Evolutionary conservation across 2,329 filamentous ascomycete genomes (phyloP).

Genomic region (Arthrocladium fulminans): DNA sequence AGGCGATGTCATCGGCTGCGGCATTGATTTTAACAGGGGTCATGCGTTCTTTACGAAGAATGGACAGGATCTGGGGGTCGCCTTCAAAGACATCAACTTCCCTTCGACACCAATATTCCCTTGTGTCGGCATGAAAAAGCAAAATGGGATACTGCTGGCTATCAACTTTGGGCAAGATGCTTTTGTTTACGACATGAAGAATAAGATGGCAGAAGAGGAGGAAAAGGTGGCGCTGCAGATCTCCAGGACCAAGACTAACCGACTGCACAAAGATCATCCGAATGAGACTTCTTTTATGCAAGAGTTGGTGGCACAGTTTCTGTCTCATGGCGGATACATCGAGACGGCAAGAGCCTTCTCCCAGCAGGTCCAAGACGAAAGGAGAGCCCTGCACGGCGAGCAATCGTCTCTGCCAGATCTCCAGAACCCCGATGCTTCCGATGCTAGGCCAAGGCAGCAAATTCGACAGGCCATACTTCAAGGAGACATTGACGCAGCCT

Average conservation of each 20-base stretch:
- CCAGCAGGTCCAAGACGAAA: constrained; percentile 67
- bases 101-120: constrained; percentile 34
- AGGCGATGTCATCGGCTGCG: constrained; percentile 55
- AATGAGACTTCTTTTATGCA: constrained; percentile 74
- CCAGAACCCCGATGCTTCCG: constrained; percentile 66
- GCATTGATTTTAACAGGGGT: constrained; percentile 54
- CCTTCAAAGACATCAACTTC: constrained; percentile 37
- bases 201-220: constrained; percentile 59
- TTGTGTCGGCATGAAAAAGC: constrained; percentile 57
- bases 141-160: constrained; percentile 47
- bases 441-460: constrained; percentile 47
- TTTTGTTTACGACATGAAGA: constrained; percentile 87
- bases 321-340: constrained; percentile 91
- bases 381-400: constrained; percentile 57
- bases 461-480: constrained; percentile 82
- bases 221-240: constrained; percentile 54
- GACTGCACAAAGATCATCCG: constrained; percentile 47
- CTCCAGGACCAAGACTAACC: constrained; percentile 47
- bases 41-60: constrained; percentile 60
- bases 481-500: constrained; percentile 80
- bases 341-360: constrained; percentile 86
- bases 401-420: constrained; percentile 50
- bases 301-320: constrained; percentile 73
- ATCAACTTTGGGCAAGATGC: constrained; percentile 60
- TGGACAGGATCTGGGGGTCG: constrained; percentile 48